These are phyloP conservation scores for Aspergillus sp. DNA, from an alignment of 2,329 filamentous ascomycete genomes.

Conservation along the genomic window DNA sequence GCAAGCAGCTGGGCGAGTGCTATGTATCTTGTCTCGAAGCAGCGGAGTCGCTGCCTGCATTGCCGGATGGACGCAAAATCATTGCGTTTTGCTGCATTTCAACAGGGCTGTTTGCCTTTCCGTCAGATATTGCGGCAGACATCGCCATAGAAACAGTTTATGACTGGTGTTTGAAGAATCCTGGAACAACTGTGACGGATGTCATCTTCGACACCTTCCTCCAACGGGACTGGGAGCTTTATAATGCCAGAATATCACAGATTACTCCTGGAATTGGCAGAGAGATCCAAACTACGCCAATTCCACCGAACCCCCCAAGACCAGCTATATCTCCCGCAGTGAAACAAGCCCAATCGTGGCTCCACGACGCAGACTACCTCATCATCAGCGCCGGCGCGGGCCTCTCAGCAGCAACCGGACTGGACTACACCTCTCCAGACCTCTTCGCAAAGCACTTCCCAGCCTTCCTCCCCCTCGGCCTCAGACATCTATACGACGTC, in stretches of 20 bases:
- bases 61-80: conserved; percentile 10
- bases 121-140: conserved; percentile 15
- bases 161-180: conserved; percentile 15
- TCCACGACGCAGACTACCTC: conserved; percentile 17
- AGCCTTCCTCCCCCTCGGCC: conserved; percentile 31
- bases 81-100: conserved; percentile 25
- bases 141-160: conserved; percentile 19
- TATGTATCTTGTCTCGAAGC: neutral
- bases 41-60: neutral
- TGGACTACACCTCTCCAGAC: conserved; percentile 23
- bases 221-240: conserved; percentile 16
- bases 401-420: conserved; percentile 22
- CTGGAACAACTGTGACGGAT: conserved; percentile 17
- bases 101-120: conserved; percentile 25
- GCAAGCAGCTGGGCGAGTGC: neutral
- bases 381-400: conserved; percentile 23
- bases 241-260: neutral
- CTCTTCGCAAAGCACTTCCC: conserved; percentile 25
- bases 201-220: conserved; percentile 24
- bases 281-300: neutral
- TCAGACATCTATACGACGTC: conserved; percentile 20
- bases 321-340: neutral
- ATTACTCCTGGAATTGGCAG: neutral
- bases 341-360: conserved; percentile 15
- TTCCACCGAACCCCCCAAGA: neutral